Conservation (phyloP, 768 basidiomycete species). For the Suillus alpinus region DNA sequence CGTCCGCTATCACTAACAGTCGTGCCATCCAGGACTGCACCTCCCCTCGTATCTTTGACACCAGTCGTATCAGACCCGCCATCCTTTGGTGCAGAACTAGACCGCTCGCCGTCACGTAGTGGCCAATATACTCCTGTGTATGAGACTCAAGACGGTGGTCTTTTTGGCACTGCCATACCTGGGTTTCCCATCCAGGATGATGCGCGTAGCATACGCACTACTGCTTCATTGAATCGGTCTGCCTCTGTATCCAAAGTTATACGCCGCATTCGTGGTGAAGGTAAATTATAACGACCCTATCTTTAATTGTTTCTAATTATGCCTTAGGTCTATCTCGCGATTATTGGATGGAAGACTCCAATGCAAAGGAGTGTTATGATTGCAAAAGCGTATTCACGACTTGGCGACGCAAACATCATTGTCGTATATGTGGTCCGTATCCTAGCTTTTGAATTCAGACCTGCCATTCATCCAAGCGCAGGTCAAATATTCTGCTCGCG, state of each 20-base stretch:
- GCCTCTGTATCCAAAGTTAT: slow-evolving; percentile 91
- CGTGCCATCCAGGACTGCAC: slow-evolving; percentile 57
- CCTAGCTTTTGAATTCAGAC: not conserved
- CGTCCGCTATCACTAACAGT: slow-evolving; percentile 57
- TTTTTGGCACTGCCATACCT: slow-evolving; percentile 77
- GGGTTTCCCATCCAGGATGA: slow-evolving; percentile 94
- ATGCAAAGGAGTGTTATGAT: slow-evolving; percentile 93
- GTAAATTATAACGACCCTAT: slow-evolving; percentile 31
- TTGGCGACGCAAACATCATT: slow-evolving; percentile 96
- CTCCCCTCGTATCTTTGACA: slow-evolving; percentile 81
- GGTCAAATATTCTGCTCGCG: slow-evolving; percentile 98
- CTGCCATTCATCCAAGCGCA: slow-evolving; percentile 24
- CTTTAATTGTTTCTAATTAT: slow-evolving; percentile 8
- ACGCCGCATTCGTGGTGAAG: slow-evolving; percentile 86
- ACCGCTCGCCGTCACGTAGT: slow-evolving; percentile 53
- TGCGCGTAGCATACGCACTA: slow-evolving; percentile 79
- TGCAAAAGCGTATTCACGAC: slow-evolving; percentile 93
- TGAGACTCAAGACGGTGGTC: slow-evolving; percentile 53
- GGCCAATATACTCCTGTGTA: slow-evolving; percentile 49
- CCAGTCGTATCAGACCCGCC: slow-evolving; percentile 81
- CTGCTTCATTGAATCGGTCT: slow-evolving; percentile 66
- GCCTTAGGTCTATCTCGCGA: slow-evolving; percentile 77
- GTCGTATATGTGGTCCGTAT: slow-evolving; percentile 85
- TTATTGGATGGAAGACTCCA: slow-evolving; percentile 99
- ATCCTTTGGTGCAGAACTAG: slow-evolving; percentile 64